Conservation (phyloP, 345 rosid genomes). For the Draba incana region DNA sequence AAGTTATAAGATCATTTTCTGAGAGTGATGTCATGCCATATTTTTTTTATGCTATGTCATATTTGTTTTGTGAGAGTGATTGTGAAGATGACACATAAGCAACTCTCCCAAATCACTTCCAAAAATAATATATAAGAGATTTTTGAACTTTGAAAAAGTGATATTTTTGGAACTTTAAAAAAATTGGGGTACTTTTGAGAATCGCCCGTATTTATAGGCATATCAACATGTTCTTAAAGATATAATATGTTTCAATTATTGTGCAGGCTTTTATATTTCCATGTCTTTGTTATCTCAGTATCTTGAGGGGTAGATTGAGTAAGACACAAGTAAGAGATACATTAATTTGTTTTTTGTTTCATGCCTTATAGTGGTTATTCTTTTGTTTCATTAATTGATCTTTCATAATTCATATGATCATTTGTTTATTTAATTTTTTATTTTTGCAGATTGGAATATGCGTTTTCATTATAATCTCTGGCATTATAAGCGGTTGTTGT, state of each 20-base stretch:
- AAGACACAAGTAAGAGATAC: constrained; percentile 57
- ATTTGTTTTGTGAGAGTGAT: no score
- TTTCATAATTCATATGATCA: background rate
- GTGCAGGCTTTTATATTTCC: constrained; percentile 71
- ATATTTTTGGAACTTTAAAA: no score
- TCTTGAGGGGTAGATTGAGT: constrained; percentile 48
- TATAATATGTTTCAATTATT: background rate
- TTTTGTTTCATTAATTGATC: background rate
- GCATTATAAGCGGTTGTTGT: constrained; percentile 48
- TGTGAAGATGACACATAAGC: no score
- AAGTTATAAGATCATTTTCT: no score
- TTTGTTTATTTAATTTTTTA: background rate
- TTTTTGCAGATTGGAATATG: constrained; percentile 53
- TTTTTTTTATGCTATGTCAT: no score
- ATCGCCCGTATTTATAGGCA: no score
- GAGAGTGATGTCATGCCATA: no score
- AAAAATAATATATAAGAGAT: no score
- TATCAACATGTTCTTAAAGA: background rate
- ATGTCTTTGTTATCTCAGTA: constrained; percentile 65
- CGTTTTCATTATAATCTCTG: constrained; percentile 48
- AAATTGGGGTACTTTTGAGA: no score
- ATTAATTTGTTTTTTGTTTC: background rate
- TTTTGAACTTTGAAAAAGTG: no score
- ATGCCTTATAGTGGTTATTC: background rate
- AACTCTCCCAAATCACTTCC: no score